A percentile compares a stretch with the other conserved stretches of the same genome.
Conservation (phyloP, 768 basidiomycete species). For the Crucibulum laeve region DNA sequence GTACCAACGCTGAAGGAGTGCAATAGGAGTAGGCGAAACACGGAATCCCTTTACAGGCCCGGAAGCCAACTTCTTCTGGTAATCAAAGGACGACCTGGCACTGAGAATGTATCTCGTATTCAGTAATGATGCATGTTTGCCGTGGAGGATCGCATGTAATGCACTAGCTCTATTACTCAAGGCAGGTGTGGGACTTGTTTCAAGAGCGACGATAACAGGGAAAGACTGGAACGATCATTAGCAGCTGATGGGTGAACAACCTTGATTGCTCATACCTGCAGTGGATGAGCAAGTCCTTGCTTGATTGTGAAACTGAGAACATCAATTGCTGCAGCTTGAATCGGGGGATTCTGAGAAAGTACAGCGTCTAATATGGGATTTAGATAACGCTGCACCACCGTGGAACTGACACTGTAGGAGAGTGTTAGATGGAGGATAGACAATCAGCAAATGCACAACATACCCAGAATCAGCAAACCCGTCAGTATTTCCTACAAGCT, state of each 20-base stretch:
- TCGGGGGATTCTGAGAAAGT: conserved; percentile 61
- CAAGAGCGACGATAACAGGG: conserved; percentile 89
- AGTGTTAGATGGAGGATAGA: background rate
- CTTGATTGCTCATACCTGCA: conserved; percentile 53
- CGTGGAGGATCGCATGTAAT: conserved; percentile 78
- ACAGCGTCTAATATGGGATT: conserved; percentile 77
- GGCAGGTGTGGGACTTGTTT: conserved; percentile 63
- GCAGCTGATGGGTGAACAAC: background rate
- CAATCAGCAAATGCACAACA: conserved; percentile 13
- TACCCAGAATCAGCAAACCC: conserved; percentile 98
- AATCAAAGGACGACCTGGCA: conserved; percentile 78
- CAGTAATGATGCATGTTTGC: conserved; percentile 85
- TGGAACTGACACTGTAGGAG: conserved; percentile 77
- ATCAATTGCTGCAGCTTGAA: conserved; percentile 83
- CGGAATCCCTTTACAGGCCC: conserved; percentile 64
- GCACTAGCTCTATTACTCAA: conserved; percentile 75
- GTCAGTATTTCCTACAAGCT: conserved; percentile 91
- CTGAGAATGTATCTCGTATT: conserved; percentile 83
- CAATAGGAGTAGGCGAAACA: conserved; percentile 56
- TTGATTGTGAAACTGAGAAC: conserved; percentile 90
- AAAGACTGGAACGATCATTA: conserved; percentile 54
- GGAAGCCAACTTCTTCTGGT: conserved; percentile 58
- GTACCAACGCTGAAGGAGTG: conserved; percentile 89
- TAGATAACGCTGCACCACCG: conserved; percentile 91
- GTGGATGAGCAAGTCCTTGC: conserved; percentile 92